phyloP scores from a whole-genome alignment of 768 basidiomycete species.

The Amanita jacksonii region DNA sequence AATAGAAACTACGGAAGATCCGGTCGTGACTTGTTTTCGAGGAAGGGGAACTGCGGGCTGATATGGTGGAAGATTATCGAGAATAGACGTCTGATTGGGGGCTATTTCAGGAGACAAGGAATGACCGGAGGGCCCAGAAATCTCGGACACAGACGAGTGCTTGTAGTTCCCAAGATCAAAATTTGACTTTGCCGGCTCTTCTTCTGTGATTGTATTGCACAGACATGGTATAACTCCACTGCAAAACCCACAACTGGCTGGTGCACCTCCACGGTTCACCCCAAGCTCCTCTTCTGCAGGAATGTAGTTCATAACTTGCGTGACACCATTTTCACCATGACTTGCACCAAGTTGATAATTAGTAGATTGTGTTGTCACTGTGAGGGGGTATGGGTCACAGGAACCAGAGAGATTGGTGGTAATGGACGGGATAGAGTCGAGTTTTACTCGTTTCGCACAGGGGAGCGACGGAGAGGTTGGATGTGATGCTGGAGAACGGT shows the following conservation, averaged over 20 bases:
- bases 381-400: conserved; percentile 11
- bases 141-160: not conserved
- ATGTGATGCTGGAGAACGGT: conserved; percentile 39
- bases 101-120: not conserved
- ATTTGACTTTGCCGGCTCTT: conserved; percentile 24
- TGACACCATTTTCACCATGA: conserved; percentile 18
- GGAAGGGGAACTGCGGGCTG: conserved; percentile 79
- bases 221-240: conserved; percentile 61
- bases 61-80: conserved; percentile 71
- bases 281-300: conserved; percentile 18
- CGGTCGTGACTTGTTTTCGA: conserved; percentile 28
- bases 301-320: conserved; percentile 21
- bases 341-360: conserved; percentile 19
- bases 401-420: too few species aligned
- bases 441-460: not conserved
- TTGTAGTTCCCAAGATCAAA: conserved; percentile 12
- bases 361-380: conserved; percentile 24
- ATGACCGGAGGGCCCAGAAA: not conserved
- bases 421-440: not conserved
- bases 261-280: conserved; percentile 25
- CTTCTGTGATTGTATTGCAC: conserved; percentile 58
- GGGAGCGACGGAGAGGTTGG: too few species aligned
- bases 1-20: conserved; percentile 33
- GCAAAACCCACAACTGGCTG: conserved; percentile 71
- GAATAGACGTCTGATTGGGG: conserved; percentile 35